These are phyloP conservation scores for Conticribra guillardii DNA, from an alignment of 108 stramenopile species.

Conservation along the genomic window DNA sequence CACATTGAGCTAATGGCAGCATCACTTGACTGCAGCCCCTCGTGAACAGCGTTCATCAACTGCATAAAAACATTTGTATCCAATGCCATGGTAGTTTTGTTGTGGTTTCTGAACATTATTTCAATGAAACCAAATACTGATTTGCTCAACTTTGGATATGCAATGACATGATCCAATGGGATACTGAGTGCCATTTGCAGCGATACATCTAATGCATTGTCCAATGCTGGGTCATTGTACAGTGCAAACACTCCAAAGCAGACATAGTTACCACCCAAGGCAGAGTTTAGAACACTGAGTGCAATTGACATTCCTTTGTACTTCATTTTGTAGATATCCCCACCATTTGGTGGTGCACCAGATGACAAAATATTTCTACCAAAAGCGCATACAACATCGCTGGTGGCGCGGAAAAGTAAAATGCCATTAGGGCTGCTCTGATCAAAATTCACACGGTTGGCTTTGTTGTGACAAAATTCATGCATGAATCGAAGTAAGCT, in stretches of 20 bases:
- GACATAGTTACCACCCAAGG: conserved; percentile 95
- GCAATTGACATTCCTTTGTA: conserved; percentile 94
- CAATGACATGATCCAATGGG: conserved; percentile 89
- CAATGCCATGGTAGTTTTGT: conserved; percentile 78
- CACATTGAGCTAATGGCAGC: conserved; percentile 87
- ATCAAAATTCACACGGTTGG: conserved; percentile 97
- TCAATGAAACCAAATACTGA: conserved; percentile 94
- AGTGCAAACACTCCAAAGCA: conserved; percentile 97
- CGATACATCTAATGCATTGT: conserved; percentile 88
- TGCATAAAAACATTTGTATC: conserved; percentile 92
- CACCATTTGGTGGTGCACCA: conserved; percentile 48
- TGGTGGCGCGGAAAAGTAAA: conserved; percentile 93
- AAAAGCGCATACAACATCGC: conserved; percentile 93
- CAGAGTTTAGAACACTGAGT: conserved; percentile 90
- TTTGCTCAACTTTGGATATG: conserved; percentile 95
- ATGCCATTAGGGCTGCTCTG: conserved; percentile 98
- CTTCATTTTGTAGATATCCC: conserved; percentile 90
- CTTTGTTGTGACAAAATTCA: conserved; percentile 98
- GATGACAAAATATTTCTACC: conserved; percentile 72
- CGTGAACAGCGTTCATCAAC: conserved; percentile 92
- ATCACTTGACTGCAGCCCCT: conserved; percentile 94
- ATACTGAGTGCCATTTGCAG: conserved; percentile 89
- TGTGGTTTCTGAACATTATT: conserved; percentile 94
- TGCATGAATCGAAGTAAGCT: conserved; percentile 94
- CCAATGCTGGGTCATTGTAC: conserved; percentile 94